Conservation (phyloP, 108 stramenopile species). For the Licmophora abbreviata region DNA sequence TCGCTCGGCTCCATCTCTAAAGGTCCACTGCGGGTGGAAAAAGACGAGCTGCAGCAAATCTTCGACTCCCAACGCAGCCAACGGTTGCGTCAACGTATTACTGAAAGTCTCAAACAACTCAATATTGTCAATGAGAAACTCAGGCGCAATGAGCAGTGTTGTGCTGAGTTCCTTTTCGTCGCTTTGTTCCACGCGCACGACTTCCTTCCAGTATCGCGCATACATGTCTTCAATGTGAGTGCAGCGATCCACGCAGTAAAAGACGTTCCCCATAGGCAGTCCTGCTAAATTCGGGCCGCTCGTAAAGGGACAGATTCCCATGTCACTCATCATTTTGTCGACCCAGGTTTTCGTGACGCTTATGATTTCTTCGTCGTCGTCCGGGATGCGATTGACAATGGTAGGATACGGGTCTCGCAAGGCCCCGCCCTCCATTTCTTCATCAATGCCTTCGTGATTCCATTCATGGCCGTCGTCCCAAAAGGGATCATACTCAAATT, state of each 20-base stretch:
- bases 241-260: conserved; percentile 70
- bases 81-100: conserved; percentile 80
- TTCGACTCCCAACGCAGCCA: conserved; percentile 75
- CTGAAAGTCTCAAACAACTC: conserved; percentile 90
- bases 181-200: conserved; percentile 56
- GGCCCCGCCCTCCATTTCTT: conserved; percentile 29
- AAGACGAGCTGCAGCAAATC: conserved; percentile 88
- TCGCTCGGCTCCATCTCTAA: conserved; percentile 87
- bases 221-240: conserved; percentile 85
- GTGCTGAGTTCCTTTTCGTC: conserved; percentile 69
- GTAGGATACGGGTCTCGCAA: conserved; percentile 32
- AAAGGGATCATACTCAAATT: conserved; percentile 78
- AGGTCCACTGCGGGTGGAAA: conserved; percentile 94
- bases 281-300: conserved; percentile 69
- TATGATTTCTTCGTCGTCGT: conserved; percentile 55
- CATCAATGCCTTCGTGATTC: conserved; percentile 56
- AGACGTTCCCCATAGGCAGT: conserved; percentile 83
- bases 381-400: conserved; percentile 53
- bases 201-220: conserved; percentile 86
- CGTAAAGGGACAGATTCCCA: conserved; percentile 95
- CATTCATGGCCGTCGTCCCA: conserved; percentile 83
- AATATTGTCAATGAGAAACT: conserved; percentile 79
- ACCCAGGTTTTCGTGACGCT: conserved; percentile 66
- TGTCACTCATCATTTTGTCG: conserved; percentile 74
- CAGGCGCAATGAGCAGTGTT: conserved; percentile 80